phyloP scores from a whole-genome alignment of 2,329 filamentous ascomycete genomes.

The Sclerotinia glacialis region DNA sequence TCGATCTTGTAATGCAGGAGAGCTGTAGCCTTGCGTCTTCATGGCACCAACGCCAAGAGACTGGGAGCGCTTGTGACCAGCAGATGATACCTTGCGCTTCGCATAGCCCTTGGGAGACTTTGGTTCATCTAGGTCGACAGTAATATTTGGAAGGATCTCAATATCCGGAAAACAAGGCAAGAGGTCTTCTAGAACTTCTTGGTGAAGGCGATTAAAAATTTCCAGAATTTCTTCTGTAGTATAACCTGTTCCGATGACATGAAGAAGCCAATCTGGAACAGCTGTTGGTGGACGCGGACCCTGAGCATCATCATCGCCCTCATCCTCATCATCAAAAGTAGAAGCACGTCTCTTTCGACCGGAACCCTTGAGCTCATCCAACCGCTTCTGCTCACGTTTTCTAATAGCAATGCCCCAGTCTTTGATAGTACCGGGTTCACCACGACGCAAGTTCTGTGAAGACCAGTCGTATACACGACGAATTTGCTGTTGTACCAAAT shows the following conservation, averaged over 20 bases:
- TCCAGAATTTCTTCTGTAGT: slow-evolving; percentile 40
- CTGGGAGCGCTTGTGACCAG: slow-evolving; percentile 37
- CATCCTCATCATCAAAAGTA: slow-evolving; percentile 30
- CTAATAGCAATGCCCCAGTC: slow-evolving; percentile 62
- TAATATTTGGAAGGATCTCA: slow-evolving; percentile 43
- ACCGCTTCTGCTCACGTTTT: slow-evolving; percentile 61
- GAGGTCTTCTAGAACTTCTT: slow-evolving; percentile 39
- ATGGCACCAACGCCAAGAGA: slow-evolving; percentile 33
- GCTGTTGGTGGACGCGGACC: slow-evolving; percentile 35
- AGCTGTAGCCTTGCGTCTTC: neutral
- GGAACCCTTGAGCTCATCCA: slow-evolving; percentile 43
- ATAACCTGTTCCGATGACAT: slow-evolving; percentile 39
- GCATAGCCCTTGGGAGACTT: slow-evolving; percentile 37
- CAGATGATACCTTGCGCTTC: slow-evolving; percentile 27
- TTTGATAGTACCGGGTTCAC: slow-evolving; percentile 47
- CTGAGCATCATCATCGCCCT: slow-evolving; percentile 32
- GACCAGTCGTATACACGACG: slow-evolving; percentile 62
- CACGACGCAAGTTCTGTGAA: slow-evolving; percentile 45
- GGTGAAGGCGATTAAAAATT: slow-evolving; percentile 41
- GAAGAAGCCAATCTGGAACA: slow-evolving; percentile 39
- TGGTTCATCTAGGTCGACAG: slow-evolving; percentile 34
- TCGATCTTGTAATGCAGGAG: slow-evolving; percentile 25
- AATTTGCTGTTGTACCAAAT: slow-evolving; percentile 62
- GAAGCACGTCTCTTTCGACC: slow-evolving; percentile 35
- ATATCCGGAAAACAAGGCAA: slow-evolving; percentile 43